Base-by-base conservation (phyloP, 1,139 yeast genomes). In the Yamadazyma conglobata region DNA sequence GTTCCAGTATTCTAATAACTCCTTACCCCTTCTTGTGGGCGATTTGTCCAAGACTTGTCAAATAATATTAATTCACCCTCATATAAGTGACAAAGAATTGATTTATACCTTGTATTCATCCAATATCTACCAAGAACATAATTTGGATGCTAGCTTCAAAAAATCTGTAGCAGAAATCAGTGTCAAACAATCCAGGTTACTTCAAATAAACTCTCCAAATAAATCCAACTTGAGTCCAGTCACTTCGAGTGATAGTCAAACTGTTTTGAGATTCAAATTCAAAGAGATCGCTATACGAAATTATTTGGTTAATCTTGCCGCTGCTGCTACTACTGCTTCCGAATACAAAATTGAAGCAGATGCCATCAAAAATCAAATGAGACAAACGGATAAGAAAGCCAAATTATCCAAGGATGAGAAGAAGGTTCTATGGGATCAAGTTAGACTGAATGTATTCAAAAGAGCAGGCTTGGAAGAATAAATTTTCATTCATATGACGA, bases 321-420 rank as follows among this genome's bases (percentile, higher is more conserved):
- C 77, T 4, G 79, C 78, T 3, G 73, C 77, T 4, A 71, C 76
- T 19, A 73, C 79, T 0, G 70, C 75, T 4, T 60, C 66, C 37
- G 79, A 73, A 42, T 73, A 70, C 45, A 67, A 70, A 39, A 42
- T 60, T 22, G 58, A 60, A 39, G 43, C 62, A 11, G 65, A 60
- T 33, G 56, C 50, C n/a, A 38, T 61, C 28, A 66, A 66, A 39
- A 41, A 47, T 26, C 41, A 47, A 17, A 39, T 60, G 30, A 49
- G 47, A 25, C 5, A n/a, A 28, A 46, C 44, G 8, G 54, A 53
- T 21, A 58, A 57, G 30, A 63, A 58, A 39, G 52, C 52, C 13
- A 66, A 64, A 42, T 42, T 68, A 22, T 46, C 63, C 10, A 66
- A 63, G 43, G 70, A 64, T 3, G 71, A 65, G 26, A 66, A 66